Evolutionary conservation across 1,284 basidiomycete species (phyloP).

Genomic region (Puccinia coronata): DNA sequence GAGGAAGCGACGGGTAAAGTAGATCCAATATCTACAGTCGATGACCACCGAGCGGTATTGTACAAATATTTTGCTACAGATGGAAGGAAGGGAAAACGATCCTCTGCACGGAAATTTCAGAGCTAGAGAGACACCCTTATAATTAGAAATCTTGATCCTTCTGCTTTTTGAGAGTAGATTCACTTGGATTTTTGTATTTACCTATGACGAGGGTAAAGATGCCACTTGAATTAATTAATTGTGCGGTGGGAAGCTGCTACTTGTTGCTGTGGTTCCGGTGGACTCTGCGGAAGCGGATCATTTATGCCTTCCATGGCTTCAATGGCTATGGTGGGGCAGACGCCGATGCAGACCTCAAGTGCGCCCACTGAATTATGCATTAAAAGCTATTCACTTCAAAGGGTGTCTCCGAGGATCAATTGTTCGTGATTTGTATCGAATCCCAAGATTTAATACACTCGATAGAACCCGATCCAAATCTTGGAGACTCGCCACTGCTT

Average conservation of each 20-base stretch:
- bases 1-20: constrained; percentile 4
- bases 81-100: too few relatives aligned
- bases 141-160: too few relatives aligned
- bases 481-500: constrained; percentile 4
- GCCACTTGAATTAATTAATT: neutral
- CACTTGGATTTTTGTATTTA: too few relatives aligned
- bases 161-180: too few relatives aligned
- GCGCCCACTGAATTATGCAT: neutral
- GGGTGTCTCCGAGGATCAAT: constrained; percentile 19
- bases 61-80: neutral
- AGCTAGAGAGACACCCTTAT: too few relatives aligned
- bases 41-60: constrained; percentile 1
- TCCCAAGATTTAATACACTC: too few relatives aligned
- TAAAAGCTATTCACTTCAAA: neutral
- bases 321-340: neutral
- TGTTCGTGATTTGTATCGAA: neutral
- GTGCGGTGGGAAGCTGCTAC: neutral
- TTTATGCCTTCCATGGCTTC: neutral
- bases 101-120: too few relatives aligned
- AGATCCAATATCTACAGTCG: neutral
- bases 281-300: neutral
- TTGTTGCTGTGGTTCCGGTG: neutral
- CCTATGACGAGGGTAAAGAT: neutral
- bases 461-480: neutral
- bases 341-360: too few relatives aligned